Conservation (phyloP, 2,329 filamentous ascomycete species). For the Trichothecium roseum region DNA sequence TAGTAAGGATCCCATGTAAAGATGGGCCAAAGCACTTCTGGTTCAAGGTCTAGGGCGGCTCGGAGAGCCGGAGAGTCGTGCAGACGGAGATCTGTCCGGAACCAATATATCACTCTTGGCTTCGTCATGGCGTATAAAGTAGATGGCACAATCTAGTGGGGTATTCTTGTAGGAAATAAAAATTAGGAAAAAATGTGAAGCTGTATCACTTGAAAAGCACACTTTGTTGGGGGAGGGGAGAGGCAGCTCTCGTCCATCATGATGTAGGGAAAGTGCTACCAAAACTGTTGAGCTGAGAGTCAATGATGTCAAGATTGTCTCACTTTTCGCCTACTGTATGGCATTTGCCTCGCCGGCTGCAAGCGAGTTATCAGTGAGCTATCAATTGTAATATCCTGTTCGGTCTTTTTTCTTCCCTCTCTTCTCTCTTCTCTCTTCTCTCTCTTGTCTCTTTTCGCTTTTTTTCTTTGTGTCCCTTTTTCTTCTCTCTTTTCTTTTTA, state of each 20-base stretch:
- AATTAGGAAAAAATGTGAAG: neutral
- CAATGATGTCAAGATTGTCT: conserved; percentile 8
- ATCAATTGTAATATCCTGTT: too few relatives aligned
- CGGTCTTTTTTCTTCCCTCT: too few relatives aligned
- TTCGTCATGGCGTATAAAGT: conserved; percentile 15
- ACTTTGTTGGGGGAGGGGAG: neutral
- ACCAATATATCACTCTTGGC: conserved; percentile 60
- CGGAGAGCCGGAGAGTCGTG: conserved; percentile 68
- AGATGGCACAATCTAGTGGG: too few relatives aligned
- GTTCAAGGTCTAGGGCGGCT: conserved; percentile 60
- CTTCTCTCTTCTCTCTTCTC: too few relatives aligned
- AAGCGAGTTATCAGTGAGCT: too few relatives aligned
- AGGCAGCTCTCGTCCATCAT: too few relatives aligned
- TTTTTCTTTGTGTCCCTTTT: too few relatives aligned
- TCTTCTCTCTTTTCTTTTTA: neutral
- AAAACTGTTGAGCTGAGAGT: conserved; percentile 2
- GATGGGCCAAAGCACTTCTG: conserved; percentile 59
- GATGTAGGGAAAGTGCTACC: too few relatives aligned
- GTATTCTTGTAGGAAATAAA: neutral
- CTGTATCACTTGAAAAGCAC: neutral
- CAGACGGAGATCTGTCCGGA: conserved; percentile 65
- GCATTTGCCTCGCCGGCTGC: too few relatives aligned
- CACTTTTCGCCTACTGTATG: too few relatives aligned
- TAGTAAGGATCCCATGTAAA: conserved; percentile 80
- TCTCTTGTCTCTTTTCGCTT: too few relatives aligned